phyloP scores from a whole-genome alignment of 2,329 filamentous ascomycete genomes.

The Colletotrichum costaricense region DNA sequence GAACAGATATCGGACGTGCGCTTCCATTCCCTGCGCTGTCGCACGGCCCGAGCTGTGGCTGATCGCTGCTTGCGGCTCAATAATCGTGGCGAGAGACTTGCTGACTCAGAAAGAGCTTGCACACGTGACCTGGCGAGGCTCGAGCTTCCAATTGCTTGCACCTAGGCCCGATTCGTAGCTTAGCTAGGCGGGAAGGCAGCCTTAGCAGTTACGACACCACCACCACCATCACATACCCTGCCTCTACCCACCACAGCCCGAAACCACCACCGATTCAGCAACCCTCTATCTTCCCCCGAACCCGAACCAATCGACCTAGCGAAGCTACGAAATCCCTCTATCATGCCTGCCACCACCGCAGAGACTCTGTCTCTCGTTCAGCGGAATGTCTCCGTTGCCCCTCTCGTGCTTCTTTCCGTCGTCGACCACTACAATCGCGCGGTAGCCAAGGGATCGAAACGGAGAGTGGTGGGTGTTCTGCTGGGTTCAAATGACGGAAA shows the following conservation, averaged over 20 bases:
- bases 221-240: slow-evolving; percentile 8
- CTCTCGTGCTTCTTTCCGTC: slow-evolving; percentile 95
- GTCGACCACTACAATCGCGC: slow-evolving; percentile 98
- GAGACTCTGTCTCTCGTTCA: slow-evolving; percentile 96
- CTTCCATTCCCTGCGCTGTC: background rate
- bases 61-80: background rate
- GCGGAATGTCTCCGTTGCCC: slow-evolving; percentile 95
- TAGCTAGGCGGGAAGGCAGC: slow-evolving; percentile 41
- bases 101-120: background rate
- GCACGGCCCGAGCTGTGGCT: background rate
- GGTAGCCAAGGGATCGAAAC: slow-evolving; percentile 84
- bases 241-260: slow-evolving; percentile 17
- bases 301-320: slow-evolving; percentile 31
- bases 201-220: slow-evolving; percentile 40
- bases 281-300: slow-evolving; percentile 22
- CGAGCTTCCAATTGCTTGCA: slow-evolving; percentile 31
- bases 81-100: background rate
- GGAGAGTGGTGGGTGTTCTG: slow-evolving; percentile 92
- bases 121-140: slow-evolving; percentile 36
- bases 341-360: slow-evolving; percentile 95
- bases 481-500: slow-evolving; percentile 96
- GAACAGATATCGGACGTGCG: background rate
- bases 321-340: slow-evolving; percentile 42
- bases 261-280: slow-evolving; percentile 15
- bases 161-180: slow-evolving; percentile 36